Evolutionary conservation across 495 filamentous ascomycete species (phyloP), one percentile per base, ranked within the genome.

Genomic region (Xylaria acuta): DNA sequence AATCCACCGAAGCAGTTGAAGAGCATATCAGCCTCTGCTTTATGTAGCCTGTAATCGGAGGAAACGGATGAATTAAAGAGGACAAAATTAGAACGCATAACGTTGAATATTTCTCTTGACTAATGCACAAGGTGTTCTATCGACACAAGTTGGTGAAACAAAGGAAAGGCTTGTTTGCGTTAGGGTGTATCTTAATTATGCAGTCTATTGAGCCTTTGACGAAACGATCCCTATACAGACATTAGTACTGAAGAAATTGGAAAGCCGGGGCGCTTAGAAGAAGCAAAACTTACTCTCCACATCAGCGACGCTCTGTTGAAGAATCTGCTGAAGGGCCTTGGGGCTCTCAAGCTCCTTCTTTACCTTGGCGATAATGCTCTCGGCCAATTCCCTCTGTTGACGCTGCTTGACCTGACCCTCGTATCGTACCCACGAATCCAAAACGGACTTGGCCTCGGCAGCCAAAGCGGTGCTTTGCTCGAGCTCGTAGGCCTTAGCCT

Each of bases 351-450:
- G 89, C 88, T 98, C 96, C 90, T 98, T 98, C 83, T 92, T 91
- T 77, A 98, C 95, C 90, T 97, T 99, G 83, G 89, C 89, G 76
- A 99, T 98, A 83, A 99, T 86, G 80, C 84, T 87, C 80, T 97
- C 91, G 67, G 96, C 93, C 75, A 99, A 88, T 89, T 99, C 96
- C 82, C 88, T 91, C 89, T 99, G 96, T 87, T 98, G 93, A 80
- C 96, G 90, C 86, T 94, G 92, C 92, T 98, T 99, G 78, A 98
- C 94, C 87, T 98, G 96, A 71, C 92, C 88, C 87, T 99, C 96
- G 83, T 99, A 99, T 78, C 96, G 90, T 70, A 98, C 94, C 96
- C 97, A 98, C 64, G 94, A 97, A 81, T 99, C 96, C 68, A 99
- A 90, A 45, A 98, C 95, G 63, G 88, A 77, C 90, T 97, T 98